phyloP scores from a whole-genome alignment of 257 asterid species.

The Mitragyna speciosa region DNA sequence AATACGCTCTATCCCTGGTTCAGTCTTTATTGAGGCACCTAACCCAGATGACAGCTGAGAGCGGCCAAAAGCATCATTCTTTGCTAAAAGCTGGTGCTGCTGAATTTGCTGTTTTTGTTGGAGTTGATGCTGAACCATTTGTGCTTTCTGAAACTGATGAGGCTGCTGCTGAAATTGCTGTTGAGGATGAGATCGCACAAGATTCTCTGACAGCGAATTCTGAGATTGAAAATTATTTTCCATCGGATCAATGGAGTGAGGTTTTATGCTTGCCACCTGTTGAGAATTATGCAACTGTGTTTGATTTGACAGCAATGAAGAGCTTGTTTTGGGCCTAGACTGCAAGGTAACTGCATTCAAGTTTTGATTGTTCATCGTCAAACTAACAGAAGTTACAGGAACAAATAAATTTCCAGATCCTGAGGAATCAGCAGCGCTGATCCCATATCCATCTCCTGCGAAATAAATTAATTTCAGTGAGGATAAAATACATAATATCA shows the following conservation, averaged over 20 bases:
- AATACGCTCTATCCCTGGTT: conserved; percentile 48
- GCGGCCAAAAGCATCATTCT: conserved; percentile 54
- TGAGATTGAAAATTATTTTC: conserved; percentile 62
- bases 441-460: conserved; percentile 79
- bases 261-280: conserved; percentile 47
- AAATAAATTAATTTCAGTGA: conserved; percentile 26
- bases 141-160: conserved; percentile 65
- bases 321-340: conserved; percentile 50
- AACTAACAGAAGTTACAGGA: conserved; percentile 58
- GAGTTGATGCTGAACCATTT: conserved; percentile 51
- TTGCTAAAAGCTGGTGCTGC: conserved; percentile 53
- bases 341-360: conserved; percentile 50
- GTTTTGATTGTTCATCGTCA: conserved; percentile 51
- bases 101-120: conserved; percentile 63
- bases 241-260: conserved; percentile 49
- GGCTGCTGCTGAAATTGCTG: conserved; percentile 55
- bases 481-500: conserved; percentile 11
- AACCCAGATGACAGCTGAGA: conserved; percentile 52
- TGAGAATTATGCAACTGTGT: conserved; percentile 48
- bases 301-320: conserved; percentile 49
- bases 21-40: conserved; percentile 52
- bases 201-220: conserved; percentile 46
- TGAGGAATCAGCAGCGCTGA: conserved; percentile 55
- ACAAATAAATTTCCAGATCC: conserved; percentile 63
- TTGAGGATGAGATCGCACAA: conserved; percentile 52